These are phyloP conservation scores for Dothiorella sarmentorum DNA, from an alignment of 2,329 filamentous ascomycete genomes.

Conservation along the genomic window DNA sequence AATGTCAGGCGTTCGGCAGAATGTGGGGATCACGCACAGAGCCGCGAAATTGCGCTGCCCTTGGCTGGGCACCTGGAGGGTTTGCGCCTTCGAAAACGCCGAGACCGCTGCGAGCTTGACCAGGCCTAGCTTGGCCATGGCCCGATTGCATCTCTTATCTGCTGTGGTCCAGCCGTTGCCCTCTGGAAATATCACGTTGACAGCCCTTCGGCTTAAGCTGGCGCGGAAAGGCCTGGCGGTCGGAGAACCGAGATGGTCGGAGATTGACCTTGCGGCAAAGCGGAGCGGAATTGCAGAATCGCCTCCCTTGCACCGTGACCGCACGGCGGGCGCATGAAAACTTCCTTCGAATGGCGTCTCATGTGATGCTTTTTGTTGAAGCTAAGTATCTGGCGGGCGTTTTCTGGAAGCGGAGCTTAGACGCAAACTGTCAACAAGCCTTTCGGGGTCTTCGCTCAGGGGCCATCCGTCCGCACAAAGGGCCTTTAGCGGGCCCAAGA, in stretches of 20 bases:
- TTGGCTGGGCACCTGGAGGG: not conserved
- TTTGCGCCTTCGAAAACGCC: not conserved
- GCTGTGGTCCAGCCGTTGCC: not conserved
- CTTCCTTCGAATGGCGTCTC: not conserved
- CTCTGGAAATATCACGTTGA: not conserved
- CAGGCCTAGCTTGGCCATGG: not conserved
- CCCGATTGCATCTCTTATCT: not conserved
- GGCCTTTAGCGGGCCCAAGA: too few relatives aligned
- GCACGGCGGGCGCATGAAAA: not conserved
- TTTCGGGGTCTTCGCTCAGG: not conserved
- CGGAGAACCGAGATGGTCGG: not conserved
- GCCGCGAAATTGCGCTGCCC: slow-evolving; percentile 5
- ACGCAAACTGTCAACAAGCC: not conserved
- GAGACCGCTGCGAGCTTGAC: not conserved
- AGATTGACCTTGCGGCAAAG: not conserved
- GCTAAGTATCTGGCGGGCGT: not conserved
- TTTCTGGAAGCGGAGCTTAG: not conserved
- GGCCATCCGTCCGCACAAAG: not conserved
- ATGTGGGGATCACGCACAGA: not conserved
- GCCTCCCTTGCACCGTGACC: not conserved
- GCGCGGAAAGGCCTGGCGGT: not conserved
- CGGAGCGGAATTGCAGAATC: not conserved
- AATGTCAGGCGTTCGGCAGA: slow-evolving; percentile 3
- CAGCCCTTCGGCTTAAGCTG: slow-evolving; percentile 1
- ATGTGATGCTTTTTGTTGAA: not conserved